These are phyloP conservation scores for Acanthamoeba sp. DNA, from an alignment of 208 protist genomes.

Conservation along the genomic window DNA sequence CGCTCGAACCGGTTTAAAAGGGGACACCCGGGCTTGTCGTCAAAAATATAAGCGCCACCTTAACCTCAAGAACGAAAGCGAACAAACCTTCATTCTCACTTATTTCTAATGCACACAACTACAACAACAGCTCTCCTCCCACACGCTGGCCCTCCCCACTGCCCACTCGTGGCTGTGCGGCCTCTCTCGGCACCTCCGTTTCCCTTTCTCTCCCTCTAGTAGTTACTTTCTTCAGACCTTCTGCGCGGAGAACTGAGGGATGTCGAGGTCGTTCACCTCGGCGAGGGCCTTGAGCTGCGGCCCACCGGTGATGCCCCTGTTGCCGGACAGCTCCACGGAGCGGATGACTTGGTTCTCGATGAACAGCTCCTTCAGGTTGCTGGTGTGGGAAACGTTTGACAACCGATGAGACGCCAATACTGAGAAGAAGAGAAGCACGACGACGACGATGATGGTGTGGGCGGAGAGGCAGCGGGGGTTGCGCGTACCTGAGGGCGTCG, in stretches of 20 bases:
- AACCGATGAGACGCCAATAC: too few species aligned
- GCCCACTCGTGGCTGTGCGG: too few species aligned
- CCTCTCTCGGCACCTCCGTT: neutral
- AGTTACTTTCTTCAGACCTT: neutral
- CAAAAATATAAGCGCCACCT: neutral
- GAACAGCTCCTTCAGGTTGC: conserved; percentile 36
- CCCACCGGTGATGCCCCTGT: conserved; percentile 44
- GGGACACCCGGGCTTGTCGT: neutral
- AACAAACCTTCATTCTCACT: neutral
- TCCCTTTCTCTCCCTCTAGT: neutral
- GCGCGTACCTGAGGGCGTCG: neutral
- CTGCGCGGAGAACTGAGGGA: conserved; percentile 17
- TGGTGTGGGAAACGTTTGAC: neutral
- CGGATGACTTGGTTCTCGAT: conserved; percentile 28
- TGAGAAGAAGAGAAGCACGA: too few species aligned
- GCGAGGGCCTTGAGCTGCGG: conserved; percentile 27
- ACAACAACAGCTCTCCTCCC: neutral
- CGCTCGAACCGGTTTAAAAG: neutral
- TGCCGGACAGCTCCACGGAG: conserved; percentile 44
- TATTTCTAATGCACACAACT: neutral
- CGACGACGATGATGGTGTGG: too few species aligned
- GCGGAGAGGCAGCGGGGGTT: too few species aligned
- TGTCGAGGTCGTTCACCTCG: conserved; percentile 38
- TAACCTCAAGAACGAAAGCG: neutral
- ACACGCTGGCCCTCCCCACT: too few species aligned